These are phyloP conservation scores for Zasmidium angulare DNA, from an alignment of 2,329 filamentous ascomycete species.

Conservation along the genomic window DNA sequence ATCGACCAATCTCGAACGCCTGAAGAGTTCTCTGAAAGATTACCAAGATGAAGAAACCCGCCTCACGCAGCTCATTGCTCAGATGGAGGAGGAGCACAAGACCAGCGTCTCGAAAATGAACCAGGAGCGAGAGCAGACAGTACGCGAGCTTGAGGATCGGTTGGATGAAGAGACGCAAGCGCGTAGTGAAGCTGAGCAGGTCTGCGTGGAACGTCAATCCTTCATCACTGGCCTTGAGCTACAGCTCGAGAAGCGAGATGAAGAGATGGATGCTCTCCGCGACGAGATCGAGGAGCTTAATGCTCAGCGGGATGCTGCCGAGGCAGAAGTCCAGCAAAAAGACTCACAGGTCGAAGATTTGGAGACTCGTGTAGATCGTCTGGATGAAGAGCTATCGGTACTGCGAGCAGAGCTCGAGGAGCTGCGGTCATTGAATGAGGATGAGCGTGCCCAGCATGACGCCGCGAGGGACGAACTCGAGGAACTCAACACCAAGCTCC, in stretches of 20 bases:
- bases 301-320: constrained; percentile 37
- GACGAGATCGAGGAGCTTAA: constrained; percentile 36
- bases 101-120: constrained; percentile 40
- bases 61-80: constrained; percentile 38
- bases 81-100: constrained; percentile 42
- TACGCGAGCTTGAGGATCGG: constrained; percentile 39
- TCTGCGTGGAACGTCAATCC: constrained; percentile 39
- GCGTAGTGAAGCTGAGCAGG: constrained; percentile 40
- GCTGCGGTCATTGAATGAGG: constrained; percentile 38
- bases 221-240: constrained; percentile 42
- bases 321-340: constrained; percentile 41
- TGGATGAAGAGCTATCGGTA: constrained; percentile 34
- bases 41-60: constrained; percentile 42
- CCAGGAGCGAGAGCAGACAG: constrained; percentile 37
- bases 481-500: constrained; percentile 41
- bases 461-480: constrained; percentile 45
- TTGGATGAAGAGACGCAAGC: constrained; percentile 39
- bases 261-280: constrained; percentile 36
- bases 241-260: constrained; percentile 38
- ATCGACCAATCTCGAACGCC: constrained; percentile 36
- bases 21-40: constrained; percentile 40
- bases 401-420: constrained; percentile 37
- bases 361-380: constrained; percentile 34
- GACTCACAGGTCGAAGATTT: constrained; percentile 39
- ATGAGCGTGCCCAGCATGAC: constrained; percentile 46